Percentiles rank a stretch among this genome's conserved stretches.
phyloP scores from a whole-genome alignment of 2,329 filamentous ascomycete species.

The Fusarium sp. region DNA sequence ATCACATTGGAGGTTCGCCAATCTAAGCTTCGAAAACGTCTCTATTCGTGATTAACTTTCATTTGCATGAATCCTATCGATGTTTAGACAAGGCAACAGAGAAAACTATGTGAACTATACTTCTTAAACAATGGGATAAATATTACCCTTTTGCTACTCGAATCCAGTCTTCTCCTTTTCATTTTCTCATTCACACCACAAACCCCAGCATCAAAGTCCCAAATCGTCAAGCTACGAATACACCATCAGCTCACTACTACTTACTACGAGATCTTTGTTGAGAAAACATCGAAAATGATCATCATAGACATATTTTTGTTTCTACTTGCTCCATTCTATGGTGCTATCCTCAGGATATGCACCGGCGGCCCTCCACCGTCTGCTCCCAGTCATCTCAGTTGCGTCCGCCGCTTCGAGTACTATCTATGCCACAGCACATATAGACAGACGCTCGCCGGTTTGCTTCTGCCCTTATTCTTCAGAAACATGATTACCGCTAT shows the following conservation, averaged over 20 bases:
- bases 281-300: no score
- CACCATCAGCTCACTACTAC: not conserved
- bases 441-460: no score
- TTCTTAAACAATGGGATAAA: not conserved
- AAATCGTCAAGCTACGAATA: not conserved
- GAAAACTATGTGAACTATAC: not conserved
- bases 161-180: not conserved
- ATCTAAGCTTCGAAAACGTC: not conserved
- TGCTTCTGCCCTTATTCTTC: no score
- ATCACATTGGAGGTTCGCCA: not conserved
- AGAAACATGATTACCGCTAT: fast-evolving
- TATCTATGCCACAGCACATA: no score
- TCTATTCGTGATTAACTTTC: not conserved
- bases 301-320: no score
- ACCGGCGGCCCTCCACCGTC: no score
- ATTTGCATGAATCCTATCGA: not conserved
- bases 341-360: no score
- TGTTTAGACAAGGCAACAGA: not conserved
- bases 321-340: no score
- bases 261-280: no score
- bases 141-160: not conserved
- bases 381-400: no score
- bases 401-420: no score
- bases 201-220: not conserved
- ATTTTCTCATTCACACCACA: fast-evolving